A percentile compares a stretch with the other conserved stretches of the same genome.
phyloP scores from a whole-genome alignment of 2,329 filamentous ascomycete genomes.

The Verticillium isaacii region DNA sequence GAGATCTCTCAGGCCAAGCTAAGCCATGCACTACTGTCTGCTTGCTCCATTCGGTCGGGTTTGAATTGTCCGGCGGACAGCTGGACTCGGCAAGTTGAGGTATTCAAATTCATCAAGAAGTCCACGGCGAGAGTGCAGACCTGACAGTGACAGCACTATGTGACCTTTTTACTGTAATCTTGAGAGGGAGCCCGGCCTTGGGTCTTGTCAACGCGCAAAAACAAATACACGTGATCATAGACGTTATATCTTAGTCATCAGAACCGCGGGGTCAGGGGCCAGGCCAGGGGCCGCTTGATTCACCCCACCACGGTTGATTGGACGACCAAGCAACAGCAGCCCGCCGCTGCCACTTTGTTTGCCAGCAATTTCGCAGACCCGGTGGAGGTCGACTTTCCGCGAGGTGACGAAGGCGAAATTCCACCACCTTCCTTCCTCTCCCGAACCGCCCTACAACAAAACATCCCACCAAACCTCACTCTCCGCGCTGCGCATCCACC shows the following conservation, averaged over 20 bases:
- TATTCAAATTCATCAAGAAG: too few species aligned
- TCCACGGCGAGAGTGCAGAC: too few species aligned
- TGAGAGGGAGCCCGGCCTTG: too few species aligned
- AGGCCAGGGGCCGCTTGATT: not conserved
- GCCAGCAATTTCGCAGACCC: conserved; percentile 13
- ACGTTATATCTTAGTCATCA: conserved; percentile 3
- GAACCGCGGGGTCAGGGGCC: conserved; percentile 2
- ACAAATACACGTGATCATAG: conserved; percentile 2
- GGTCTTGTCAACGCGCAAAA: not conserved
- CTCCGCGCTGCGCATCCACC: not conserved
- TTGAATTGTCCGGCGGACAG: too few species aligned
- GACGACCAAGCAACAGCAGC: conserved; percentile 21
- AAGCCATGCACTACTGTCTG: too few species aligned
- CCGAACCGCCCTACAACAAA: not conserved
- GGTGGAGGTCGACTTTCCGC: not conserved
- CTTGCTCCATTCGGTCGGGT: too few species aligned
- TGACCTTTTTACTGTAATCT: too few species aligned
- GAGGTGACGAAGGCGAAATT: not conserved
- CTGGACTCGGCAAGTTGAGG: too few species aligned
- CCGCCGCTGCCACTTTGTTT: conserved; percentile 6
- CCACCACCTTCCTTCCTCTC: not conserved
- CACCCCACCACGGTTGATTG: conserved; percentile 33
- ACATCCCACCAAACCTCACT: not conserved
- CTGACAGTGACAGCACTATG: too few species aligned
- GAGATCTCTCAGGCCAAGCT: too few species aligned